Base-by-base conservation (phyloP, 805 yeast species). In the Candida ponderosae region DNA sequence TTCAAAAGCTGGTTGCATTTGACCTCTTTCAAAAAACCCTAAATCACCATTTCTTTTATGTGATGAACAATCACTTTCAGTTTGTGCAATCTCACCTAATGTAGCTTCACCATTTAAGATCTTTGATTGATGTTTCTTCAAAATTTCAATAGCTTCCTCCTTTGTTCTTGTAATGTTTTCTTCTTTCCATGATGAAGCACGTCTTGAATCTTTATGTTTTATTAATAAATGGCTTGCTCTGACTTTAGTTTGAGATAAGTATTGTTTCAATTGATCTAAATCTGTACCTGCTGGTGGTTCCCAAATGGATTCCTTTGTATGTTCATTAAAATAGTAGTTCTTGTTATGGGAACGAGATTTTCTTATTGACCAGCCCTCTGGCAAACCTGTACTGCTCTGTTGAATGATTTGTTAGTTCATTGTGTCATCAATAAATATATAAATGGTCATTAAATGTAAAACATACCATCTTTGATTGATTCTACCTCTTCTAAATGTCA, bases 1-100 rank as follows among this genome's bases (percentile, higher is more conserved):
- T 60, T 93, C 98, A 54, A 93, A 93, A 40, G 81, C 64, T 27
- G 96, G 96, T 60, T 93, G 97, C 98, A 93, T 93, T 50, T 81
- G 88, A 29, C 96, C 96, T 42, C 71, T 77, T 18, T 83, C 86
- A 54, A 93, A 93, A 53, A 64, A 77, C 0, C 98, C 97, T 50
- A 93, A 68, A 57, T 93, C 98, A 33, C 98, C 98, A 17, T 88
- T 87, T 52, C 84, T 79, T 33, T 81, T 66, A 51, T 83, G 94
- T 10, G 94, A 81, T 15, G 84, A 74, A 59, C 97, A 88, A 56
- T 90, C 98, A 44, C 94, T 81, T 56, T 86, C 93, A 3, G 87
- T 77, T 28, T 66, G 56, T 0, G 97, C 97, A 41, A 93, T 62
- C 32, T 83, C 81, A 24, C 74, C 74, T 32, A 93, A 71, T 8